These are phyloP conservation scores for Symbiotaphrina buchneri DNA, from an alignment of 495 filamentous ascomycete species.

Conservation along the genomic window DNA sequence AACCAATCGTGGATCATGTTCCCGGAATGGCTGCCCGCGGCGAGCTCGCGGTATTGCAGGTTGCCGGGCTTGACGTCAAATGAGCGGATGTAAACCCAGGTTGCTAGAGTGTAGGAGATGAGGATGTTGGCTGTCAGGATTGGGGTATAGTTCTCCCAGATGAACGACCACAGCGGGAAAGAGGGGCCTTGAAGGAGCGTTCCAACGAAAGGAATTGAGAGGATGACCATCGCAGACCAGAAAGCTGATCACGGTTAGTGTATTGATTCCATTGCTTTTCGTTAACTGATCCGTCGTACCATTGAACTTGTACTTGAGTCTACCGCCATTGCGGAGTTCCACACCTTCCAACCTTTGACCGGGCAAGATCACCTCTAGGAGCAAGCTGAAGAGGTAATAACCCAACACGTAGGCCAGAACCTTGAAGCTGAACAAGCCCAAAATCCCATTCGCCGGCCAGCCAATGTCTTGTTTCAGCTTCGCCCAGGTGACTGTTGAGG, in stretches of 20 bases:
- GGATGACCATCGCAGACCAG: slow-evolving; percentile 42
- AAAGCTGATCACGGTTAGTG: slow-evolving; percentile 34
- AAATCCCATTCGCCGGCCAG: slow-evolving; percentile 47
- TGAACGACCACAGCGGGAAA: slow-evolving; percentile 78
- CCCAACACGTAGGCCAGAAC: slow-evolving; percentile 42
- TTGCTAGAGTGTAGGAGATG: slow-evolving; percentile 42
- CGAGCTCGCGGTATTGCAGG: slow-evolving; percentile 48
- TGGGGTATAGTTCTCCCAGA: slow-evolving; percentile 74
- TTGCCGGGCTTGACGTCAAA: slow-evolving; percentile 59
- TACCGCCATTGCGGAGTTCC: slow-evolving; percentile 43
- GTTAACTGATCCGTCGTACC: slow-evolving; percentile 21
- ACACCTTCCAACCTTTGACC: slow-evolving; percentile 50
- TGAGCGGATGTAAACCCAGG: slow-evolving; percentile 57
- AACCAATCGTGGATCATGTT: slow-evolving; percentile 91
- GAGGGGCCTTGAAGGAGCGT: slow-evolving; percentile 57
- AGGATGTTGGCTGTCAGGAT: slow-evolving; percentile 66
- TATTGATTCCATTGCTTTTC: background rate
- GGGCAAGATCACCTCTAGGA: slow-evolving; percentile 58
- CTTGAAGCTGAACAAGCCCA: slow-evolving; percentile 32
- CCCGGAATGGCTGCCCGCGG: slow-evolving; percentile 59
- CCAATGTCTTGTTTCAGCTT: slow-evolving; percentile 54
- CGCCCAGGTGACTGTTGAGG: slow-evolving; percentile 44
- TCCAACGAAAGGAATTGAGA: slow-evolving; percentile 43
- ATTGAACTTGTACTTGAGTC: slow-evolving; percentile 79
- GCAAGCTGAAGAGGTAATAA: slow-evolving; percentile 59